A percentile compares a stretch with the other conserved stretches of the same genome.
Evolutionary conservation across 2,329 filamentous ascomycete species (phyloP).

Genomic region (Fusarium drepaniforme): DNA sequence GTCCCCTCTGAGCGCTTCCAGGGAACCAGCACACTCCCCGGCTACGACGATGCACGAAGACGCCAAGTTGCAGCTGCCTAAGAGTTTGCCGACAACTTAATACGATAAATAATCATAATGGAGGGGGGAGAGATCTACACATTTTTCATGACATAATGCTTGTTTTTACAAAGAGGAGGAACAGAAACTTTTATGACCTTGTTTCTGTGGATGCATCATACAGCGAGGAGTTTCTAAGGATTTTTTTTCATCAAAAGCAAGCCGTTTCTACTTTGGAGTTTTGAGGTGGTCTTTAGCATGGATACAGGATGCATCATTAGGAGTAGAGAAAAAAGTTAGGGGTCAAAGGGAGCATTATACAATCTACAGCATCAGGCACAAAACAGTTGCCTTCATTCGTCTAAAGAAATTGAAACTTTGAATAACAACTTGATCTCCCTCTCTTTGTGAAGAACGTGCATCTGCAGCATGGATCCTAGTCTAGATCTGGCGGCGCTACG

Average conservation of each 20-base stretch:
- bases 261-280: slow-evolving; percentile 23
- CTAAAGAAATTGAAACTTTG: slow-evolving; percentile 27
- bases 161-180: slow-evolving; percentile 17
- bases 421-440: background rate
- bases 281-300: background rate
- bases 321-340: slow-evolving; percentile 26
- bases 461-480: slow-evolving; percentile 9
- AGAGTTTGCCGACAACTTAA: slow-evolving; percentile 4
- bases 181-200: slow-evolving; percentile 30
- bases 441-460: background rate
- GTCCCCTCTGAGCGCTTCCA: slow-evolving; percentile 50
- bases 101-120: slow-evolving; percentile 30
- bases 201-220: slow-evolving; percentile 26
- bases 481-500: background rate
- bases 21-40: slow-evolving; percentile 52
- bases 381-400: slow-evolving; percentile 5
- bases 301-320: slow-evolving; percentile 12
- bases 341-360: slow-evolving; percentile 27
- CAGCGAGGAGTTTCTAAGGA: slow-evolving; percentile 43
- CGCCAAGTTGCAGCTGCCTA: slow-evolving; percentile 44
- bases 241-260: slow-evolving; percentile 23
- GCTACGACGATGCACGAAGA: slow-evolving; percentile 51
- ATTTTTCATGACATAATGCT: slow-evolving; percentile 30
- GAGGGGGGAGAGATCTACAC: slow-evolving; percentile 22
- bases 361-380: slow-evolving; percentile 23